Conservation (phyloP, 1,284 basidiomycete species). For the Meira nashicola region DNA sequence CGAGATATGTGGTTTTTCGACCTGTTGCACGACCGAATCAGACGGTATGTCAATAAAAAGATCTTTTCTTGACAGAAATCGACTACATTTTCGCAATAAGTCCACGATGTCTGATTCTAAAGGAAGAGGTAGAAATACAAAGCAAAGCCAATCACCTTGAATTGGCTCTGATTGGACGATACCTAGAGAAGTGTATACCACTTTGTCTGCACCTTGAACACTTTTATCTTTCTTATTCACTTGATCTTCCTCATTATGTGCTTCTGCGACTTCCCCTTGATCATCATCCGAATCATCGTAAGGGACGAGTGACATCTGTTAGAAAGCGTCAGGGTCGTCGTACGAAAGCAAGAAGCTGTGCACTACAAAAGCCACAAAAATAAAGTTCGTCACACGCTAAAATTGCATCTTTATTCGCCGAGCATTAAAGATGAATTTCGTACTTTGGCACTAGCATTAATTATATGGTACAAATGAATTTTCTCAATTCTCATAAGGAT, state of each 20-base stretch:
- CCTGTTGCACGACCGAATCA: background rate
- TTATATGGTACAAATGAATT: too few species aligned
- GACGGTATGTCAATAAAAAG: background rate
- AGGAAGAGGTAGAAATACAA: background rate
- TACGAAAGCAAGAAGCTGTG: too few species aligned
- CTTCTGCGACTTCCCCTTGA: background rate
- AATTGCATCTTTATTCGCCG: too few species aligned
- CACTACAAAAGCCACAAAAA: too few species aligned
- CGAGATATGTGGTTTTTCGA: slow-evolving; percentile 2
- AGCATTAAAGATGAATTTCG: too few species aligned
- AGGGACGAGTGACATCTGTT: slow-evolving; percentile 1
- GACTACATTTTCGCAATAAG: too few species aligned
- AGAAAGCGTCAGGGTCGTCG: too few species aligned
- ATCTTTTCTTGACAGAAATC: background rate
- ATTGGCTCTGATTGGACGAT: background rate
- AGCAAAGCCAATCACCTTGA: slow-evolving; percentile 9
- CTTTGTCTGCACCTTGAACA: background rate
- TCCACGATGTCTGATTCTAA: background rate
- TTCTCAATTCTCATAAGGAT: too few species aligned
- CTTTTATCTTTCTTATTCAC: background rate
- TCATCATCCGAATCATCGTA: slow-evolving; percentile 6
- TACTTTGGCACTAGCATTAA: too few species aligned
- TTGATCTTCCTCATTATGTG: background rate
- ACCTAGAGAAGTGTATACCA: slow-evolving; percentile 6
- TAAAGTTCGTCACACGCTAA: too few species aligned